Conservation (phyloP, 2,329 filamentous ascomycete genomes). For the Mycosphaerella sp. region DNA sequence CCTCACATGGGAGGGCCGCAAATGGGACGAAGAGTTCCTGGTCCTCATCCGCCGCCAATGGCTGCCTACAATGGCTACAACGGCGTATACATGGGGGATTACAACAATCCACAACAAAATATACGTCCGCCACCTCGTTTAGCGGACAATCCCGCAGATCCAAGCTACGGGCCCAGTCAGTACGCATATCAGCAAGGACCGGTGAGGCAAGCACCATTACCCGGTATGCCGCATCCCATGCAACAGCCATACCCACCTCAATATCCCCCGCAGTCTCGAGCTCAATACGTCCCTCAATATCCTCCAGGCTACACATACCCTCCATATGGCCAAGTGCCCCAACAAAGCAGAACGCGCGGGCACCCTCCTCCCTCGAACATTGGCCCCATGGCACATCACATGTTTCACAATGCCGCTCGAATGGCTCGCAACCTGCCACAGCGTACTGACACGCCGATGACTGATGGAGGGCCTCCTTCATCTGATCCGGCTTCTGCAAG, state of each 20-base stretch:
- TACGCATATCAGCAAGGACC: constrained; percentile 27
- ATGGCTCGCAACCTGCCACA: constrained; percentile 30
- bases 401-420: constrained; percentile 33
- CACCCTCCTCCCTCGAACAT: constrained; percentile 20
- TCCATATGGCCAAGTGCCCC: constrained; percentile 19
- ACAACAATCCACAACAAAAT: constrained; percentile 19
- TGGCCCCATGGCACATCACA: constrained; percentile 28
- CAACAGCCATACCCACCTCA: constrained; percentile 18
- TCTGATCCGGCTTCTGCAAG: constrained; percentile 40
- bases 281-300: constrained; percentile 18
- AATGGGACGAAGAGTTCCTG: constrained; percentile 20
- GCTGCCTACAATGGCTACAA: constrained; percentile 30
- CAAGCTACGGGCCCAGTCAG: constrained; percentile 24
- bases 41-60: constrained; percentile 21
- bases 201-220: constrained; percentile 19
- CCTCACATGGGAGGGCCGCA: constrained; percentile 27
- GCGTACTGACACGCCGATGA: constrained; percentile 33
- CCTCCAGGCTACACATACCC: constrained; percentile 21
- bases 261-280: constrained; percentile 17
- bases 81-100: constrained; percentile 25
- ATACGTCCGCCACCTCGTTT: constrained; percentile 26
- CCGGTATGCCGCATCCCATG: constrained; percentile 20
- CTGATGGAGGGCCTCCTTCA: constrained; percentile 38
- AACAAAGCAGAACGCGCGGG: constrained; percentile 22
- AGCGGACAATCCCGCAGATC: constrained; percentile 23